Evolutionary conservation across 2,329 filamentous ascomycete species (phyloP).

Genomic region (Ophiostoma perfectum): DNA sequence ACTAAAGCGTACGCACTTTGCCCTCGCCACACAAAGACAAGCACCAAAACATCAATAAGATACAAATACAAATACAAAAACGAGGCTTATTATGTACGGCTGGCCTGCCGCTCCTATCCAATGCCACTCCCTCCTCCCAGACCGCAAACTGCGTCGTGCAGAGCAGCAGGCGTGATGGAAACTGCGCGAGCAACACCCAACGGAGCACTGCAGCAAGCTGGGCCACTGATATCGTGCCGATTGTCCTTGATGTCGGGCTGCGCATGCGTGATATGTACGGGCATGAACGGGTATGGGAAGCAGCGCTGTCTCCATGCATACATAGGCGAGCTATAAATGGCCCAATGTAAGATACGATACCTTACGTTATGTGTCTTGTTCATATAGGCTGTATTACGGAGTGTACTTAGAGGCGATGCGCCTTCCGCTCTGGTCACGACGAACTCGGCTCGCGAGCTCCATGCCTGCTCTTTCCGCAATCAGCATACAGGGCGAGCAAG

Average conservation of each 20-base stretch:
- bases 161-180: constrained; percentile 21
- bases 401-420: too few relatives aligned
- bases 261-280: neutral
- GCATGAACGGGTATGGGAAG: neutral
- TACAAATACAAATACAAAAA: neutral
- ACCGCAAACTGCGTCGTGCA: constrained; percentile 2
- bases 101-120: neutral
- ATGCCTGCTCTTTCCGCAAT: too few relatives aligned
- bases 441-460: too few relatives aligned
- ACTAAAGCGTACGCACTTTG: neutral
- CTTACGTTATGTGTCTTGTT: too few relatives aligned
- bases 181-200: constrained; percentile 19
- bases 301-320: neutral
- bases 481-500: too few relatives aligned
- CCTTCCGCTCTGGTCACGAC: too few relatives aligned
- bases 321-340: neutral
- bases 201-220: neutral
- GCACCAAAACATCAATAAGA: too few relatives aligned
- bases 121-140: neutral
- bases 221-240: constrained; percentile 12
- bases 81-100: neutral
- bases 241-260: neutral
- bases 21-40: neutral
- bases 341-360: neutral
- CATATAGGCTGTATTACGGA: too few relatives aligned